These are phyloP conservation scores for Didymella lethalis DNA, from an alignment of 2,329 filamentous ascomycete genomes.

Conservation along the genomic window DNA sequence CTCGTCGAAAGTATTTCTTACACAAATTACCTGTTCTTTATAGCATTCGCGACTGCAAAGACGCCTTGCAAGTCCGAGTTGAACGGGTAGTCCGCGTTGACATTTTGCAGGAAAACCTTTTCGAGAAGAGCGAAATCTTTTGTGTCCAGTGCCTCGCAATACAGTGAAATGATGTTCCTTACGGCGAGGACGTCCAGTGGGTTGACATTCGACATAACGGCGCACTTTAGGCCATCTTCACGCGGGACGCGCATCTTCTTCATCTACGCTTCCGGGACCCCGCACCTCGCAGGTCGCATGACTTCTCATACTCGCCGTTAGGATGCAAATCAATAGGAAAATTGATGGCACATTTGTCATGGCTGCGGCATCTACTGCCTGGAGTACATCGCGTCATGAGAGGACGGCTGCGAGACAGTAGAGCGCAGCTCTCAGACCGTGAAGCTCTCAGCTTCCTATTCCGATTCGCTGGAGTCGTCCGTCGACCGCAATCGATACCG, in stretches of 20 bases:
- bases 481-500: neutral
- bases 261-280: slow-evolving; percentile 14
- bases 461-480: neutral
- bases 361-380: neutral
- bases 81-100: slow-evolving; percentile 53
- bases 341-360: neutral
- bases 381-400: neutral
- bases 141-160: slow-evolving; percentile 56
- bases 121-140: slow-evolving; percentile 51
- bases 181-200: slow-evolving; percentile 49
- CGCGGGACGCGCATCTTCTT: neutral
- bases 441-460: neutral
- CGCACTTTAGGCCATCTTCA: neutral
- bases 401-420: neutral
- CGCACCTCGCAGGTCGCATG: slow-evolving; percentile 3
- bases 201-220: slow-evolving; percentile 30
- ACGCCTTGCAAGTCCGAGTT: slow-evolving; percentile 46
- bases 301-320: no score
- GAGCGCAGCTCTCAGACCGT: neutral
- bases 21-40: slow-evolving; percentile 41
- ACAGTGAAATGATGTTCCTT: slow-evolving; percentile 53
- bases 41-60: slow-evolving; percentile 43
- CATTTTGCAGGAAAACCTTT: slow-evolving; percentile 53
- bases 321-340: neutral
- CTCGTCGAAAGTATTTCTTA: no score